Conservation (phyloP, 2,329 filamentous ascomycete genomes). For the Emydomyces testavorans region DNA sequence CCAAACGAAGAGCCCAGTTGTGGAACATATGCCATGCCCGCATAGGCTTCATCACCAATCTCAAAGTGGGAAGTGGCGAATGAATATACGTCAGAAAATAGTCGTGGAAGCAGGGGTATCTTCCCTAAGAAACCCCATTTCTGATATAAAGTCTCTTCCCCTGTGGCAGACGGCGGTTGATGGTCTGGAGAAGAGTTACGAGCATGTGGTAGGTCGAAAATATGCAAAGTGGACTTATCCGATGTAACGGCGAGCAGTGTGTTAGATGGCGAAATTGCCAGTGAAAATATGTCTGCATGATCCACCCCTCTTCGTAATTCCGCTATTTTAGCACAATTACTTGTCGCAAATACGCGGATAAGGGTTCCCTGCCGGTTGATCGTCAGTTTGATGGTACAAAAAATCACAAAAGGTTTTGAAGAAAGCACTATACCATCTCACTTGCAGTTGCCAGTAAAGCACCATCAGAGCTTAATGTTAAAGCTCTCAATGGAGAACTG, state of each 20-base stretch:
- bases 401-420: background rate
- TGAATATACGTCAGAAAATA: slow-evolving; percentile 84
- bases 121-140: slow-evolving; percentile 81
- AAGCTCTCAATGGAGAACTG: slow-evolving; percentile 61
- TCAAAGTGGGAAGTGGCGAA: slow-evolving; percentile 72
- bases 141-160: slow-evolving; percentile 45
- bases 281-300: slow-evolving; percentile 71
- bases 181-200: slow-evolving; percentile 26
- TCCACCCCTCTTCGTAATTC: slow-evolving; percentile 86
- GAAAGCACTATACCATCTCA: slow-evolving; percentile 47
- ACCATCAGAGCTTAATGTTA: slow-evolving; percentile 69
- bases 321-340: slow-evolving; percentile 65
- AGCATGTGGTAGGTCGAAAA: slow-evolving; percentile 66
- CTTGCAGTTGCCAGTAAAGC: slow-evolving; percentile 79
- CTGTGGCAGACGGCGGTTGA: slow-evolving; percentile 15
- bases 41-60: slow-evolving; percentile 59
- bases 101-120: slow-evolving; percentile 69
- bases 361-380: slow-evolving; percentile 56
- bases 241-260: slow-evolving; percentile 79
- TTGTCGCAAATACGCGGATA: slow-evolving; percentile 71
- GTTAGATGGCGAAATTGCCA: slow-evolving; percentile 75
- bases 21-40: slow-evolving; percentile 33
- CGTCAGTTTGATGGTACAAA: background rate
- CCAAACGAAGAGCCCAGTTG: slow-evolving; percentile 44
- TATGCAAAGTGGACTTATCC: slow-evolving; percentile 89